Evolutionary conservation across 2,329 filamentous ascomycete genomes (phyloP), one percentile per base, ranked within the genome.

Genomic region (Colletotrichum destructivum): DNA sequence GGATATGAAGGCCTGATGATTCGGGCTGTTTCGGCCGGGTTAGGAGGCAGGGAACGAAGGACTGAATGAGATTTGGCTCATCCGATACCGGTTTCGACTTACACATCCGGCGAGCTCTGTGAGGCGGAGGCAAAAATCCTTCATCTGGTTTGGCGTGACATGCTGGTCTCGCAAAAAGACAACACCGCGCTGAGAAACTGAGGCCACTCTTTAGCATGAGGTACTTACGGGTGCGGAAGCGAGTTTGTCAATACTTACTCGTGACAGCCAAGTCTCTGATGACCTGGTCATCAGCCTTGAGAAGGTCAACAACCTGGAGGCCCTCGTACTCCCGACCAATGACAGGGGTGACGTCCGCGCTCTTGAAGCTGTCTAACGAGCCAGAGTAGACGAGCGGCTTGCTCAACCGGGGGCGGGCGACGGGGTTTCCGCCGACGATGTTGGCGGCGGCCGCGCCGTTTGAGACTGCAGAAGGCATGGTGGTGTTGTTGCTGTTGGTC

Each of bases 231-330:
- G 35, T 12, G 21, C 4, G 8, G 23, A 52, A 7, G 42, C 31
- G 38, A 23, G 16, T 11, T 35, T 42, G 54, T 42, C 35, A 23
- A 18, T 11, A 47, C 71, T 66, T 55, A 74, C 73, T 84, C 3
- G 86, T 88, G 65, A 87, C 84, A 23, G 87, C 88, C 21, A 90
- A 80, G 74, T 90, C 88, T 21, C 84, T 84, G 44, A 90, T 81
- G 61, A 87, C 80, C 21, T 84, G 81, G 51, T 90, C 87, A 54
- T 82, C 80, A 64, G 76, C 78, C 66, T 76, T 75, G 49, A 83
- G 74, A 40, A 83, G 65, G 76, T 81, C 76, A 18, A 72, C 75
- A 46, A 83, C 77, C 65, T 83, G 80, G 15, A 83, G 78, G 12
- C 76, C 78, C 12, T 76, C 76, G 74, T 84, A 88, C 75, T 88